Base-by-base conservation (phyloP, 331 rosid genomes). In the Quercus tomentella region DNA sequence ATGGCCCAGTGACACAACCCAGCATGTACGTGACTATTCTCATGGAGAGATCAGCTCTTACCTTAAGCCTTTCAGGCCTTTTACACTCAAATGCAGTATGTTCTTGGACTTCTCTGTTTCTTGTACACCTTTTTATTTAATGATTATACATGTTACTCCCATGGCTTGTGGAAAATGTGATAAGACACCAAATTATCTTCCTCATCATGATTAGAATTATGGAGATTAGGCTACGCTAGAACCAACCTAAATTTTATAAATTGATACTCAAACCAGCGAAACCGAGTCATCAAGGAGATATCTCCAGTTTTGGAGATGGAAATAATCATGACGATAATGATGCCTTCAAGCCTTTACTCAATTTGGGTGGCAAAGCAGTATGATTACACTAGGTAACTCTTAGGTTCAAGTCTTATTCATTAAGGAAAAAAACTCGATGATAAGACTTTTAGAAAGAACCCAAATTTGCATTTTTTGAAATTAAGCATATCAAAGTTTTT, bases 1-100 rank as follows among this genome's bases (percentile, higher is more conserved):
- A 94, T 85, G 88, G 94, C 77, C 92, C 98, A 56, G 74, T 84
- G 84, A 85, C 94, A 20, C 98, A 94, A 82, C 86, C 94, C 75
- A 72, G 78, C 76, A 94, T 94, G 97, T 89, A 81, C 75, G 76
- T 92, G 72, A 91, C 96, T 66, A 84, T 94, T 79, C 90, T 91
- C 68, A 83, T 90, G 56, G 98, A 94, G 88, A 90, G 94, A 90
- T 86, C 98, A 37, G 76, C 88, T 66, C 94, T 94, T 82, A 83
- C 81, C 41, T 83, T 83, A 69, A 84, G 80, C 83, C 81, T 94
- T 72, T 89, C 97, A 65, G 82, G 79, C 82, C 83, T 84, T 65
- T 78, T 92, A 75, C 97, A 84, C 84, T 91, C 94, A 75, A 91
- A 77, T 82, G 77, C 70, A 75, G 98, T 92, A 94, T 70, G 88